Evolutionary conservation across 805 yeast genomes (phyloP).

Genomic region (Candida taoyuanica): DNA sequence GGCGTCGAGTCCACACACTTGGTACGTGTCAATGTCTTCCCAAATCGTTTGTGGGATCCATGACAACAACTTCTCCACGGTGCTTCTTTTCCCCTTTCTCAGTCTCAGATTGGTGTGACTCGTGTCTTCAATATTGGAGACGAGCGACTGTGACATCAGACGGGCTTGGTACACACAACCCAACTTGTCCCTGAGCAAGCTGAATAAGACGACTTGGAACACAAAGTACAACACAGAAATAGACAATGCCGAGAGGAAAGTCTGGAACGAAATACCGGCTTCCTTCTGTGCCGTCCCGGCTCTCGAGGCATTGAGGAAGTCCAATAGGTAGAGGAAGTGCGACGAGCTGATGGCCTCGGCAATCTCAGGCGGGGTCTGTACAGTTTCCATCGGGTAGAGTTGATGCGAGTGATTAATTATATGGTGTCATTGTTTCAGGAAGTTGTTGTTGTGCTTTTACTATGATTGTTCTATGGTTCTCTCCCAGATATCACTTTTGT

Average conservation of each 20-base stretch:
- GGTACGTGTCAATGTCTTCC: conserved; percentile 39
- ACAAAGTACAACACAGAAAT: conserved; percentile 51
- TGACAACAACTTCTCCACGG: conserved; percentile 37
- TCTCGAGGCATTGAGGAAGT: conserved; percentile 48
- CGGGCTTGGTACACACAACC: conserved; percentile 52
- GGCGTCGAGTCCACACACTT: conserved; percentile 63
- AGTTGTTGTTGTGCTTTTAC: too few species aligned
- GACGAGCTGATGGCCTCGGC: conserved; percentile 18
- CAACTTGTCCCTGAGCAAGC: conserved; percentile 33
- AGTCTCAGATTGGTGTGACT: too few species aligned
- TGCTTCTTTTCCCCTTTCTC: too few species aligned
- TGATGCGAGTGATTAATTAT: background rate
- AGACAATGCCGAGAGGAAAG: conserved; percentile 51
- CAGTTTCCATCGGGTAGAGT: background rate
- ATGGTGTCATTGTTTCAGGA: background rate
- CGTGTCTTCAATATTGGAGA: too few species aligned
- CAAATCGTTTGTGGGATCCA: conserved; percentile 50
- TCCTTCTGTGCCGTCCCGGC: conserved; percentile 55
- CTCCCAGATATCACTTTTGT: too few species aligned
- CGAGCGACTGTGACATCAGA: too few species aligned
- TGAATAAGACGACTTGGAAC: conserved; percentile 44
- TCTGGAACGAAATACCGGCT: conserved; percentile 52
- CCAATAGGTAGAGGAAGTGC: conserved; percentile 24
- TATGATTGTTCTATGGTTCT: too few species aligned
- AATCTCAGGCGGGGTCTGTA: conserved; percentile 3